phyloP scores from a whole-genome alignment of 2,329 filamentous ascomycete species.

The Lecanosticta acicola region DNA sequence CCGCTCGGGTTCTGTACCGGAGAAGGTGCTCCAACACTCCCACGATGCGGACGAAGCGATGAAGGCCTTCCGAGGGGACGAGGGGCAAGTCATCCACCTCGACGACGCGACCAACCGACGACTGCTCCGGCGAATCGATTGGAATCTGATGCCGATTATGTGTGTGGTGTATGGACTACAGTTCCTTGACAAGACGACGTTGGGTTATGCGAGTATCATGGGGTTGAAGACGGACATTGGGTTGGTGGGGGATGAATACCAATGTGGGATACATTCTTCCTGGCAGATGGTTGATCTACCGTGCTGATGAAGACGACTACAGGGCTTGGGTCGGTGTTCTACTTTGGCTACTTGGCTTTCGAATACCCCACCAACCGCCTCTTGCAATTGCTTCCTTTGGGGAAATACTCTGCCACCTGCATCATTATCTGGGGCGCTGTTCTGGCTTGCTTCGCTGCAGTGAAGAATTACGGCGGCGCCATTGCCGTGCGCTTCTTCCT shows the following conservation, averaged over 20 bases:
- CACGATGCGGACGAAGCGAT: constrained; percentile 57
- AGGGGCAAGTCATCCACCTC: constrained; percentile 49
- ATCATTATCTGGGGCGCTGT: constrained; percentile 60
- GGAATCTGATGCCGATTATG: constrained; percentile 56
- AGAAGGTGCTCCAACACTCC: constrained; percentile 46
- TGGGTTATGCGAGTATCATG: constrained; percentile 50
- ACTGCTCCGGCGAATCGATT: constrained; percentile 58
- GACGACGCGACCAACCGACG: constrained; percentile 54
- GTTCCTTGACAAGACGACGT: constrained; percentile 55
- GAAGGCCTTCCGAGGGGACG: constrained; percentile 48
- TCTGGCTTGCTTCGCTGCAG: constrained; percentile 58
- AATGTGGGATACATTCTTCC: constrained; percentile 51
- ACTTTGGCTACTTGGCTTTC: constrained; percentile 51
- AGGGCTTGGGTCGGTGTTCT: constrained; percentile 43
- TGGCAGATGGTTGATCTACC: constrained; percentile 28
- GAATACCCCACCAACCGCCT: constrained; percentile 63
- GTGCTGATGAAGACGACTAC: constrained; percentile 13
- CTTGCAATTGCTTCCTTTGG: constrained; percentile 58
- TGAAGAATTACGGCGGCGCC: constrained; percentile 55
- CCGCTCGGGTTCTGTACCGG: constrained; percentile 25
- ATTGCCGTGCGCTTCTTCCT: constrained; percentile 63
- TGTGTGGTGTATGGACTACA: constrained; percentile 55
- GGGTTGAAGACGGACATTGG: constrained; percentile 43
- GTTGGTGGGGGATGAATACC: constrained; percentile 47
- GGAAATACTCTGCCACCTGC: constrained; percentile 61